phyloP scores from a whole-genome alignment of 176 grass and related monocot genomes.

The Oryza meyeriana region DNA sequence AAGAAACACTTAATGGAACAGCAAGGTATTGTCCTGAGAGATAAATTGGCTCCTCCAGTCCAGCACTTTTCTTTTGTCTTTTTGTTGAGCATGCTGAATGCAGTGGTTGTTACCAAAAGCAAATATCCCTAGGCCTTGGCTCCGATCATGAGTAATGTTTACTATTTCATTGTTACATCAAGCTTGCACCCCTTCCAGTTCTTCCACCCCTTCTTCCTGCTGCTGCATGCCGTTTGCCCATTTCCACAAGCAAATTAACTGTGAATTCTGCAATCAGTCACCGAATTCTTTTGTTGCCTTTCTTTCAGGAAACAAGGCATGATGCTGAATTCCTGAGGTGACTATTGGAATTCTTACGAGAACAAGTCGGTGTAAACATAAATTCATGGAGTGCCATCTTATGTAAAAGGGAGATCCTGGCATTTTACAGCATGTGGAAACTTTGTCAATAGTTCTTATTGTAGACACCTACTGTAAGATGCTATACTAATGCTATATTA shows the following conservation, averaged over 20 bases:
- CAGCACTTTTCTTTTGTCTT: not conserved
- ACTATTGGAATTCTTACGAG: slow-evolving; percentile 6
- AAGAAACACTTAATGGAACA: slow-evolving; percentile 19
- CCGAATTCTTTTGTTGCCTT: not conserved
- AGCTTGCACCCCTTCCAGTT: not conserved
- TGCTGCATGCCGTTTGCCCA: not conserved
- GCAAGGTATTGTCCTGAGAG: slow-evolving; percentile 27
- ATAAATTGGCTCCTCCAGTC: not conserved
- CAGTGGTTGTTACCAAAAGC: not conserved
- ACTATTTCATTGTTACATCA: not conserved
- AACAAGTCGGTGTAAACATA: slow-evolving; percentile 23
- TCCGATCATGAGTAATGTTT: not conserved
- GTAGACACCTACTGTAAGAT: slow-evolving; percentile 30
- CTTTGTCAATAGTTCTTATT: slow-evolving; percentile 30
- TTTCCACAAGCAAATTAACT: not conserved
- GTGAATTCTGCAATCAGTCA: not conserved
- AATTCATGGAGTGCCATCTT: slow-evolving; percentile 5
- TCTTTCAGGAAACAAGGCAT: slow-evolving; percentile 17
- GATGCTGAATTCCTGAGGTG: not conserved
- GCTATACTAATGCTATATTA: slow-evolving; percentile 28
- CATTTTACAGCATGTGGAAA: slow-evolving; percentile 34
- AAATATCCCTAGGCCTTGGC: not conserved
- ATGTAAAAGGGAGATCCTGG: slow-evolving; percentile 8
- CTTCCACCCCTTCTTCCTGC: not conserved
- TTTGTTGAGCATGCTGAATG: not conserved